phyloP scores from a whole-genome alignment of 2,329 filamentous ascomycete genomes.

The Verticillium longisporum region DNA sequence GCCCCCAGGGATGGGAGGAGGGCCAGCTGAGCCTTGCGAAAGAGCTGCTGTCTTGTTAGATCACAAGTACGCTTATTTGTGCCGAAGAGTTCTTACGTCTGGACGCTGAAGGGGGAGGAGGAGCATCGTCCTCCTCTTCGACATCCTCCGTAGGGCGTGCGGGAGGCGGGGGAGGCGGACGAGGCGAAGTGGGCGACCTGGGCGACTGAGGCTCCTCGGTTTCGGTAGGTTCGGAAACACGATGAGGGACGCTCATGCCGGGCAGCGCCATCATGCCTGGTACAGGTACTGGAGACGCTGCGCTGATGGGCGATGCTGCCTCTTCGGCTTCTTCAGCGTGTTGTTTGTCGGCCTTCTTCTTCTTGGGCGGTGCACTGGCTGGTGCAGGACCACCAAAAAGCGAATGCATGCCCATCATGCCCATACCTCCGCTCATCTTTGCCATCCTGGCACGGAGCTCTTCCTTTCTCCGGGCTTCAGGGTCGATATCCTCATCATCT shows the following conservation, averaged over 20 bases:
- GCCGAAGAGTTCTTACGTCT: constrained; percentile 4
- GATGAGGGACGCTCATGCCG: constrained; percentile 59
- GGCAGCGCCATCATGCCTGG: constrained; percentile 56
- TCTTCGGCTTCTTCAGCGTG: constrained; percentile 36
- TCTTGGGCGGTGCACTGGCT: constrained; percentile 35
- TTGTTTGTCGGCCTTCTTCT: constrained; percentile 40
- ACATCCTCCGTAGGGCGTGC: constrained; percentile 50
- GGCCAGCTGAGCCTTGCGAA: constrained; percentile 22
- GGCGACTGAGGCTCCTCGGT: constrained; percentile 37
- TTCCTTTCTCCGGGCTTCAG: constrained; percentile 76
- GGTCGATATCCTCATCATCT: constrained; percentile 80
- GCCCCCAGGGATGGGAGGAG: constrained; percentile 40
- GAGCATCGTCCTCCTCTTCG: constrained; percentile 25
- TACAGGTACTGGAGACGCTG: constrained; percentile 49
- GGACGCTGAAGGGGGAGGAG: constrained; percentile 7
- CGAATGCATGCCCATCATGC: constrained; percentile 95
- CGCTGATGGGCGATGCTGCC: constrained; percentile 31
- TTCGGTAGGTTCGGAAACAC: constrained; percentile 32
- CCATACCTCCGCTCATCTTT: constrained; percentile 97
- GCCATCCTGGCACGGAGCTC: constrained; percentile 94
- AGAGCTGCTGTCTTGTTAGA: constrained; percentile 24
- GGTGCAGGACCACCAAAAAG: constrained; percentile 64
- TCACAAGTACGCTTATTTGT: constrained; percentile 3
- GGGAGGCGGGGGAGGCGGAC: constrained; percentile 29
- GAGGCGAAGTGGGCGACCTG: constrained; percentile 28